Conservation (phyloP, 1,284 basidiomycete species). For the Leccinum angustisporum region DNA sequence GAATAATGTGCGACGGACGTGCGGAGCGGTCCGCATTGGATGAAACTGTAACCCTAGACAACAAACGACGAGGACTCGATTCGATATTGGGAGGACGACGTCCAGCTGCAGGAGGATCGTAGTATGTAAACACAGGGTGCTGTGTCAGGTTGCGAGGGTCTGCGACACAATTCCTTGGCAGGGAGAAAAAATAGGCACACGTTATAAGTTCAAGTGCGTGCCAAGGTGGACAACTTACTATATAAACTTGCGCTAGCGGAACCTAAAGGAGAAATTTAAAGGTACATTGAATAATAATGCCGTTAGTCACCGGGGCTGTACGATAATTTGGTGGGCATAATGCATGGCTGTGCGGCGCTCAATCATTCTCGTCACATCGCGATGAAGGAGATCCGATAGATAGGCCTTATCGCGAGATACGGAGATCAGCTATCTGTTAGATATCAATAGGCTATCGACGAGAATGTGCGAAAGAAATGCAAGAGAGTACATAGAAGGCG, state of each 20-base stretch:
- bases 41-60: conserved; percentile 5
- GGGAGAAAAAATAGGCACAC: not conserved
- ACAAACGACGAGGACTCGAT: not conserved
- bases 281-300: not conserved
- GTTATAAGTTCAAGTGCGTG: not conserved
- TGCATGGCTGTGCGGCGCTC: not conserved
- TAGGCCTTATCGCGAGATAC: not conserved
- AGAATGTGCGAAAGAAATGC: not conserved
- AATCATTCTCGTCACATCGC: conserved; percentile 11
- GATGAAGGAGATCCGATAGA: not conserved
- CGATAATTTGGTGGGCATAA: not conserved
- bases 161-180: not conserved
- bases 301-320: not conserved
- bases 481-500: not conserved
- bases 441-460: not conserved
- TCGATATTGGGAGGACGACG: not conserved
- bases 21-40: not conserved
- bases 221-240: not conserved
- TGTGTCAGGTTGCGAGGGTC: not conserved
- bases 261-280: not conserved
- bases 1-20: not conserved
- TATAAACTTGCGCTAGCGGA: not conserved
- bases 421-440: not conserved
- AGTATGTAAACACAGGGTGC: not conserved
- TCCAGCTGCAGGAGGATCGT: not conserved